These are phyloP conservation scores for Microsporum ferrugineum DNA, from an alignment of 2,329 filamentous ascomycete species.

Conservation along the genomic window DNA sequence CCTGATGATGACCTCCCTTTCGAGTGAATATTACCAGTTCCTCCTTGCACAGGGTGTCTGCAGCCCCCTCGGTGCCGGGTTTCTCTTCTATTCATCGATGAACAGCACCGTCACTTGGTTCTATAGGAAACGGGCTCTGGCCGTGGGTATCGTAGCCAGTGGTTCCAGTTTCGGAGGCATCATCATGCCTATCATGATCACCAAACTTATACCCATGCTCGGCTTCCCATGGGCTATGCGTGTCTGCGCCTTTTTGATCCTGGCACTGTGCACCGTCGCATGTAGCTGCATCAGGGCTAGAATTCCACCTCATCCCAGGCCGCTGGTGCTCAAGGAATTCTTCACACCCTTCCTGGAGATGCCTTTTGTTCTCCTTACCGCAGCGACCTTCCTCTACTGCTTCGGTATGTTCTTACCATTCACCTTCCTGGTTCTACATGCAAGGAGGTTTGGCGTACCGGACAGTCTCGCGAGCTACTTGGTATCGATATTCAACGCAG, in stretches of 20 bases:
- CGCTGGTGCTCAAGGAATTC: constrained; percentile 8
- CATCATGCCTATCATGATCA: constrained; percentile 52
- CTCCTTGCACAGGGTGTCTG: constrained; percentile 46
- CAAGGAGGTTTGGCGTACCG: constrained; percentile 39
- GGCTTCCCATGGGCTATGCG: constrained; percentile 50
- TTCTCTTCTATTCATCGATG: constrained; percentile 39
- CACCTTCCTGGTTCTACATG: constrained; percentile 40
- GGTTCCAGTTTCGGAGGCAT: constrained; percentile 49
- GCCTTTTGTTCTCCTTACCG: constrained; percentile 34
- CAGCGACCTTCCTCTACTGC: constrained; percentile 46
- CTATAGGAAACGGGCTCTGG: constrained; percentile 40
- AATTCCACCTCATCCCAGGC: constrained; percentile 19
- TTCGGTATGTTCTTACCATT: constrained; percentile 50
- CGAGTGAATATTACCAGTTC: constrained; percentile 46
- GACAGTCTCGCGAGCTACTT: constrained; percentile 40
- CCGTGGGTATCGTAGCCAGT: constrained; percentile 44
- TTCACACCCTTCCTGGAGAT: constrained; percentile 36
- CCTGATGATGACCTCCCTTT: constrained; percentile 48
- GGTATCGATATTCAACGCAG: constrained; percentile 43
- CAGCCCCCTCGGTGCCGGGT: constrained; percentile 40
- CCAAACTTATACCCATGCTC: constrained; percentile 41
- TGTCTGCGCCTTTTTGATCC: constrained; percentile 48
- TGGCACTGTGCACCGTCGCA: constrained; percentile 46
- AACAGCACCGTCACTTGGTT: constrained; percentile 42
- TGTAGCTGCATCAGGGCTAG: constrained; percentile 42